Conservation (phyloP, 176 grass and related monocot genomes). For the Microstegium vimineum region DNA sequence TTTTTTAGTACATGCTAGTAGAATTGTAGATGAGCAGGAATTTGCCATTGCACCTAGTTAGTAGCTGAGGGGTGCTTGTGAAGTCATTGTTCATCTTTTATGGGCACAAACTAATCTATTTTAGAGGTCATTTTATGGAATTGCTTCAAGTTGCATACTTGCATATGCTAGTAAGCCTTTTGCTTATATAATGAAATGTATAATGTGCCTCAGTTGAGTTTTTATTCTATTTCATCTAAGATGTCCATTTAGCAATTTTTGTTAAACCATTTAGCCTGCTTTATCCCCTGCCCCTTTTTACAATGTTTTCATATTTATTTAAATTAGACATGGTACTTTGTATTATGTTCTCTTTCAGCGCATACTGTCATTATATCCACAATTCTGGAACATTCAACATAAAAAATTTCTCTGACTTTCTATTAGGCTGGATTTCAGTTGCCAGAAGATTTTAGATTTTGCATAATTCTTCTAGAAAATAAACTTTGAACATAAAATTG, state of each 20-base stretch:
- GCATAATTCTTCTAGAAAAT: not conserved
- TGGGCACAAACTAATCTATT: constrained; percentile 15
- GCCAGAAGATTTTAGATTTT: not conserved
- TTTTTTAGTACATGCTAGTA: not conserved
- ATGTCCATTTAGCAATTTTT: not conserved
- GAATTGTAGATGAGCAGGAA: not conserved
- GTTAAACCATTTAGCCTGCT: not conserved
- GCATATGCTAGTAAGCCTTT: not conserved
- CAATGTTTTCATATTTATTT: not conserved
- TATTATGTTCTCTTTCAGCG: not conserved
- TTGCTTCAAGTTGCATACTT: not conserved
- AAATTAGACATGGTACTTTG: not conserved
- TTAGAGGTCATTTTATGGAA: not conserved
- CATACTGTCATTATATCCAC: constrained; percentile 4
- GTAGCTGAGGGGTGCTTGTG: not conserved
- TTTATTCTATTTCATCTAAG: not conserved
- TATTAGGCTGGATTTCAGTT: not conserved
- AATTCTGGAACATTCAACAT: not conserved
- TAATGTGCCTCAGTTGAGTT: constrained; percentile 9
- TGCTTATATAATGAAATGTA: not conserved
- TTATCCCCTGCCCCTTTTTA: not conserved
- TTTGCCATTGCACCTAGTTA: not conserved
- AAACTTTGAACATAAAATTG: too few species aligned
- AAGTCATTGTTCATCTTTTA: not conserved
- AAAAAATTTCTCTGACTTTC: not conserved